Base-by-base conservation (phyloP, 2,329 filamentous ascomycete species). In the Corinectria fuckeliana region DNA sequence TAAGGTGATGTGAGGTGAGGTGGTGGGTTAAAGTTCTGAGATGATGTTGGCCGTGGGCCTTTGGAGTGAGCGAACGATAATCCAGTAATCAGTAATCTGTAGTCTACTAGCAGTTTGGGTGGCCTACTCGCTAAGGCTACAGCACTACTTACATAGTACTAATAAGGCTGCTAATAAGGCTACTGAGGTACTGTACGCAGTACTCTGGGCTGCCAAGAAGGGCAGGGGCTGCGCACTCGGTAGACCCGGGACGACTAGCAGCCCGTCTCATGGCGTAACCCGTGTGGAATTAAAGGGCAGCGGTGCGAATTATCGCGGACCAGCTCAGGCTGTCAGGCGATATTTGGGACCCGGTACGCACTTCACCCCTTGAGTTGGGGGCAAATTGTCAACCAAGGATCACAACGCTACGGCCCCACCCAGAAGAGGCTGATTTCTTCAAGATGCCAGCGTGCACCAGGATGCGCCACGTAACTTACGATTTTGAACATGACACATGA, bases 331-430 rank as follows among this genome's bases (percentile, higher is more conserved):
- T 7, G n/a, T 11, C n/a, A 18, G 10, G 7, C 7, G 10, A 26
- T 60, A 41, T 50, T 65, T 67, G 23, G 32, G 56, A 69, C 67
- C 63, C 14, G 18, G 20, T 9, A 13, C 14, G 10, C 49, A 26
- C 39, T n/a, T 34, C 30, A 58, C 56, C 64, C 42, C 66, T 58
- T 66, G 49, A 56, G 60, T 60, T 66, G 58, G 54, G 55, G 59
- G 62, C 56, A 70, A 70, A 70, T 70, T 70, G 66, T 70, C 60
- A 69, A 58, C 54, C 62, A 59, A n/a, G 50, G 61, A 60, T 61
- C 58, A 64, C 56, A 58, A 36, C 41, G 51, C 53, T 30, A 25
- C 16, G 21, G 38, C 23, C 60, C 67, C 67, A 70, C 67, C 66
- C 44, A 47, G 50, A n/a, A 34, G 64, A 70, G 67, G 50, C 55